Evolutionary conservation across 1,284 basidiomycete genomes (phyloP).

Genomic region (Sporisorium graminicola): DNA sequence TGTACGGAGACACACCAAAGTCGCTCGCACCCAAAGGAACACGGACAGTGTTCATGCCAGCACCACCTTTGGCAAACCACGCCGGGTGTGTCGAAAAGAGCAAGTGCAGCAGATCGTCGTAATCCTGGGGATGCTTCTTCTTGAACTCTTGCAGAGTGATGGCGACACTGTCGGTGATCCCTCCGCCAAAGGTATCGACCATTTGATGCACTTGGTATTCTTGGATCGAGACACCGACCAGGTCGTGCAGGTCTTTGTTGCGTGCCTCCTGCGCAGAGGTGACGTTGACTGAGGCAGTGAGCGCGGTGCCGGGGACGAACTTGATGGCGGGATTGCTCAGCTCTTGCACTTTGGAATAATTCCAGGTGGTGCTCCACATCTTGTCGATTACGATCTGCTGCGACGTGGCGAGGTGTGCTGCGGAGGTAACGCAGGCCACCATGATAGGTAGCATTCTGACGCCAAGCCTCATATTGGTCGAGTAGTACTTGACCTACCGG

Average conservation of each 20-base stretch:
- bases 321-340: conserved; percentile 36
- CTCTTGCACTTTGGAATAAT: conserved; percentile 37
- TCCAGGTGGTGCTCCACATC: conserved; percentile 45
- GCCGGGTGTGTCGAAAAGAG: conserved; percentile 41
- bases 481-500: background rate
- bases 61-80: conserved; percentile 45
- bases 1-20: conserved; percentile 49
- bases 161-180: conserved; percentile 55
- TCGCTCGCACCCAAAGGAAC: conserved; percentile 57
- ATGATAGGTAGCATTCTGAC: conserved; percentile 1
- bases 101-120: conserved; percentile 53
- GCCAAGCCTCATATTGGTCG: background rate
- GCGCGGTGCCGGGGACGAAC: conserved; percentile 19
- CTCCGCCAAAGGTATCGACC: conserved; percentile 48
- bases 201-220: conserved; percentile 43
- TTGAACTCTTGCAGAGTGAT: conserved; percentile 57
- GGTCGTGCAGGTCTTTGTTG: conserved; percentile 10
- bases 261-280: background rate
- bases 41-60: conserved; percentile 45
- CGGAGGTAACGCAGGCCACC: background rate
- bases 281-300: conserved; percentile 32
- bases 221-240: conserved; percentile 30
- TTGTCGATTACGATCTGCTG: conserved; percentile 40
- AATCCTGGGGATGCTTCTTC: conserved; percentile 35
- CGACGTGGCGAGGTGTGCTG: background rate